phyloP scores from a whole-genome alignment of 129 eudicot species.

The Gnaphalium uliginosum region DNA sequence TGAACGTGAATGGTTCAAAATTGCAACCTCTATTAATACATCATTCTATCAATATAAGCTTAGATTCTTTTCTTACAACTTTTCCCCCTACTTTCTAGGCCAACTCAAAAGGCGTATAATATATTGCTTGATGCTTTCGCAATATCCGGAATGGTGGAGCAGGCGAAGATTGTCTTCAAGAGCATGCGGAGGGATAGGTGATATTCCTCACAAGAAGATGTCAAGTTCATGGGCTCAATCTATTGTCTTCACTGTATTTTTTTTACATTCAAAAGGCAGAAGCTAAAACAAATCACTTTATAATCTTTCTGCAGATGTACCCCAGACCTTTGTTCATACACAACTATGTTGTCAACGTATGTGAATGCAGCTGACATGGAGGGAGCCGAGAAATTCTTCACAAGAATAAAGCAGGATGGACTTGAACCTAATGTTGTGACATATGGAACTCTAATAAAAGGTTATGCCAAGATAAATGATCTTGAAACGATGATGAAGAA shows the following conservation, averaged over 20 bases:
- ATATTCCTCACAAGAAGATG: neutral
- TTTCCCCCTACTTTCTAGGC: conserved; percentile 51
- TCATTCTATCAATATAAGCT: conserved; percentile 4
- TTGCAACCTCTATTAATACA: neutral
- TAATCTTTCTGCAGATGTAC: conserved; percentile 56
- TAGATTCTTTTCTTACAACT: conserved; percentile 1
- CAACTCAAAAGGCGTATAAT: conserved; percentile 86
- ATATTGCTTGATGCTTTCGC: conserved; percentile 99
- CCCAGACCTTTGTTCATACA: conserved; percentile 89
- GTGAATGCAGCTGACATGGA: conserved; percentile 95
- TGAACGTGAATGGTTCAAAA: too few species aligned
- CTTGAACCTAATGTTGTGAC: conserved; percentile 73
- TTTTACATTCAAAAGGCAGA: neutral
- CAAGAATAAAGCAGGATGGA: conserved; percentile 71
- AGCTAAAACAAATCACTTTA: neutral
- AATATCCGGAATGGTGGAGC: conserved; percentile 97
- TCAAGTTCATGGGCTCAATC: neutral
- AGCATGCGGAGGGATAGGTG: conserved; percentile 98
- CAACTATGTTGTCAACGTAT: conserved; percentile 86
- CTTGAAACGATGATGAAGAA: conserved; percentile 86
- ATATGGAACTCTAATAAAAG: conserved; percentile 82
- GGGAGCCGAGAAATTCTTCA: conserved; percentile 90
- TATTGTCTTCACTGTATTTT: neutral
- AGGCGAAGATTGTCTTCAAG: conserved; percentile 77
- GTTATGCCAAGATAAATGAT: conserved; percentile 67